phyloP scores from a whole-genome alignment of 176 grass and related monocot species.

The Themeda triandra region DNA sequence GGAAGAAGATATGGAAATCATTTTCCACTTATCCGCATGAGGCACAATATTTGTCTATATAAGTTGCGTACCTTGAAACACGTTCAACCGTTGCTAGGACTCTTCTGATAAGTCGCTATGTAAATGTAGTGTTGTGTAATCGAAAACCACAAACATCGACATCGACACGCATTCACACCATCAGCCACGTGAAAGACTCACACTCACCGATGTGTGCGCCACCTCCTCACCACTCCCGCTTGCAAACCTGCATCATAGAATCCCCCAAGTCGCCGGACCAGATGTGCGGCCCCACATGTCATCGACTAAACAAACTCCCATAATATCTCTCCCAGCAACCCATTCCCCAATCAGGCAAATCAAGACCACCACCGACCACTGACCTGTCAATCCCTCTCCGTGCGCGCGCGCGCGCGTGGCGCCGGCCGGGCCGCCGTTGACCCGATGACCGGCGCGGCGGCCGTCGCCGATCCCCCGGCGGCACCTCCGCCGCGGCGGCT shows the following conservation, averaged over 20 bases:
- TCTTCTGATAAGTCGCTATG: no score
- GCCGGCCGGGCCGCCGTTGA: background rate
- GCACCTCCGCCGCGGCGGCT: constrained; percentile 22
- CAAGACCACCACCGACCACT: background rate
- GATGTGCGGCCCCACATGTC: background rate
- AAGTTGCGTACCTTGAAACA: no score
- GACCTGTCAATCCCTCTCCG: background rate
- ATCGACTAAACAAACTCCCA: background rate
- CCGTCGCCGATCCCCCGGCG: background rate
- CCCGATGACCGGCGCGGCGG: constrained; percentile 13
- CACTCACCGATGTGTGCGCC: no score
- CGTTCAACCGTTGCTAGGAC: no score
- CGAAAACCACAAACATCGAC: no score
- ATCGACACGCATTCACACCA: no score
- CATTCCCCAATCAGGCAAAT: background rate
- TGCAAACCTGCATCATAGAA: background rate
- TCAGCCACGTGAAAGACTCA: no score
- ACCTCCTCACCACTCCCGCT: no score
- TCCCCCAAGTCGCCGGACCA: background rate
- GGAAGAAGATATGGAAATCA: no score
- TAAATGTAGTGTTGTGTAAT: no score
- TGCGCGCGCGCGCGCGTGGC: background rate
- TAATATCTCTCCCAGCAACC: background rate
- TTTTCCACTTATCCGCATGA: no score
- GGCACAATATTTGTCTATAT: no score